Conservation (phyloP, 163 green algal species). For the Coccomyxa subellipsoidea region DNA sequence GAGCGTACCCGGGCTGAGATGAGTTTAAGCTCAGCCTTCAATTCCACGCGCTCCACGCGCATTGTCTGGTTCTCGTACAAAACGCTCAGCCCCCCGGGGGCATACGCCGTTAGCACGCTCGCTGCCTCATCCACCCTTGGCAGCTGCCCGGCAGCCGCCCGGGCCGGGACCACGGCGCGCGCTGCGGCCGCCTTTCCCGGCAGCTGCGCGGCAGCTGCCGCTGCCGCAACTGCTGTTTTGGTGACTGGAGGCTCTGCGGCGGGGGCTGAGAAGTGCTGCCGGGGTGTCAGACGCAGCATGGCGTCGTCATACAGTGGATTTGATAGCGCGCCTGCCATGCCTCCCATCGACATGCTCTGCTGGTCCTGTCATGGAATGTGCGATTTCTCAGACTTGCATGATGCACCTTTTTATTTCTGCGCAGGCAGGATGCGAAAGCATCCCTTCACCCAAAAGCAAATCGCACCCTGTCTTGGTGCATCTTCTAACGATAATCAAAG, state of each 20-base stretch:
- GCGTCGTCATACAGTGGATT: neutral
- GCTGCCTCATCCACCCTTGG: neutral
- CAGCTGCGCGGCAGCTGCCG: neutral
- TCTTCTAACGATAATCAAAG: no score
- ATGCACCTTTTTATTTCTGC: no score
- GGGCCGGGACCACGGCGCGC: neutral
- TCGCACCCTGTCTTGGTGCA: no score
- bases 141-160: neutral
- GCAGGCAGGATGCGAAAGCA: no score
- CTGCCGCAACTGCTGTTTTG: neutral
- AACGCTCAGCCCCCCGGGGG: neutral
- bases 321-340: neutral
- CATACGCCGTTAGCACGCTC: neutral
- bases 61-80: slow-evolving; percentile 8
- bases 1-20: slow-evolving; percentile 1
- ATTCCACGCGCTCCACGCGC: neutral
- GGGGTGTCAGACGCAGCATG: neutral
- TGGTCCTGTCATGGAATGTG: no score
- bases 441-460: no score
- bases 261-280: neutral
- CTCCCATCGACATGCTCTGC: no score
- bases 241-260: neutral
- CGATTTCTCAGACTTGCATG: no score
- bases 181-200: neutral
- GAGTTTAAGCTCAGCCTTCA: neutral